Conservation (phyloP, 148 eudicot species). For the Camellia granthamiana region DNA sequence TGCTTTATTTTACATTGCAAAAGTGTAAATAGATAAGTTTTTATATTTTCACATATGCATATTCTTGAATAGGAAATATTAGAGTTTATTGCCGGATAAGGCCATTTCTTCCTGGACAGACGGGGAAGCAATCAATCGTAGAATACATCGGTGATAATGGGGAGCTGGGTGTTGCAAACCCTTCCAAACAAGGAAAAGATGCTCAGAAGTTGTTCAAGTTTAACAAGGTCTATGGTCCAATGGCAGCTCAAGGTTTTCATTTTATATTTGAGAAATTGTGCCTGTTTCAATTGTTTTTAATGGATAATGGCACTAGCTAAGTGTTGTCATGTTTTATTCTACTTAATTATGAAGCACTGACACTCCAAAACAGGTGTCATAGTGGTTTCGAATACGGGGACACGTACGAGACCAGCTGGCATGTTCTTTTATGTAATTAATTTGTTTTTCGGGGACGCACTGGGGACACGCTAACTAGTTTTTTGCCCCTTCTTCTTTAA, state of each 20-base stretch:
- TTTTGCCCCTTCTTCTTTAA: too few species aligned
- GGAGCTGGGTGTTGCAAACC: slow-evolving; percentile 60
- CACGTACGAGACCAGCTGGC: too few species aligned
- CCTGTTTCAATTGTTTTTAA: background rate
- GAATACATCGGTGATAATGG: slow-evolving; percentile 77
- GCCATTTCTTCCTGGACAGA: slow-evolving; percentile 69
- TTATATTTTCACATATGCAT: slow-evolving; percentile 17
- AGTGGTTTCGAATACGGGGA: too few species aligned
- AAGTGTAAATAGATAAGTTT: background rate
- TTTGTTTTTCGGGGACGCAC: too few species aligned
- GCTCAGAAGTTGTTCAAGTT: slow-evolving; percentile 66
- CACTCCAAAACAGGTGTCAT: too few species aligned
- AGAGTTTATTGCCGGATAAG: slow-evolving; percentile 93
- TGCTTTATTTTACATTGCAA: background rate
- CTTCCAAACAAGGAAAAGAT: slow-evolving; percentile 69
- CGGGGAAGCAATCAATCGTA: slow-evolving; percentile 46
- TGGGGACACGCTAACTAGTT: too few species aligned
- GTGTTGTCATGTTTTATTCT: background rate
- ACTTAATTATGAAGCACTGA: background rate
- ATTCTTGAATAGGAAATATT: slow-evolving; percentile 67
- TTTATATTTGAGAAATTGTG: background rate
- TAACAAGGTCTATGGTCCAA: slow-evolving; percentile 81
- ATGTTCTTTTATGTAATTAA: too few species aligned
- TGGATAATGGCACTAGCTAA: slow-evolving; percentile 7
- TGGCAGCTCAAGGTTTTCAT: slow-evolving; percentile 76